Evolutionary conservation across 441 rosid genomes (phyloP), one percentile per base, ranked within the genome.

Genomic region (Brassica balearica): DNA sequence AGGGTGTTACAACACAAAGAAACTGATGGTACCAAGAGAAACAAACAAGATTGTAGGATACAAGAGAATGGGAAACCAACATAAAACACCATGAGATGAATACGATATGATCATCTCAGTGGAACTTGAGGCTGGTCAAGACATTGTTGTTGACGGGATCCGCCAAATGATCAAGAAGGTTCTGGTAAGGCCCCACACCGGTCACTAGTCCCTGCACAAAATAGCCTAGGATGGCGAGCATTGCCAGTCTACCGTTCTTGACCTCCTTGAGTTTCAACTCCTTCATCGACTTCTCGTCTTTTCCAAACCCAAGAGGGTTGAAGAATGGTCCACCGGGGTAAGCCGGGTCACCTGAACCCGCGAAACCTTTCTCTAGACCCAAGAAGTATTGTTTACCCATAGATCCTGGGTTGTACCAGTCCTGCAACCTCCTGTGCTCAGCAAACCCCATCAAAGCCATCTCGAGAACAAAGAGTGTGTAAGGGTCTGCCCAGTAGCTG

Each of bases 381-480:
- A 93, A 79, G 89, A 95, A 95, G 81, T 95, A 95, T 12, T 95
- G 99, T 85, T 84, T 95, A 0, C 95, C 88, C 98, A 95, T 87
- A 32, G 94, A 93, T 1, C 99, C 99, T 1, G 95, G 99, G 0
- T 90, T 95, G 62, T 55, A 51, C 96, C 95, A 95, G 89, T 95
- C 99, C 29, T 93, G 99, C 82, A 92, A 83, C 74, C 99, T 91
- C 68, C 97, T 58, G 92, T 95, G 99, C 86, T 95, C 99, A 0
- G 99, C 98, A 23, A 95, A 95, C 0, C 99, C 99, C 96, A 95
- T 85, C 20, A 93, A 86, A 2, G 97, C 98, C 99, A 95, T 82
- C 77, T 95, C 99, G 0, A 93, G 19, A 6, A 95, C 95, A 12
- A 95, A 93, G 19, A 93, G 86, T 0, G 98, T 93, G 88, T 87